These are phyloP conservation scores for Haematococcus lacustris DNA, from an alignment of 139 green algal species.

Conservation along the genomic window DNA sequence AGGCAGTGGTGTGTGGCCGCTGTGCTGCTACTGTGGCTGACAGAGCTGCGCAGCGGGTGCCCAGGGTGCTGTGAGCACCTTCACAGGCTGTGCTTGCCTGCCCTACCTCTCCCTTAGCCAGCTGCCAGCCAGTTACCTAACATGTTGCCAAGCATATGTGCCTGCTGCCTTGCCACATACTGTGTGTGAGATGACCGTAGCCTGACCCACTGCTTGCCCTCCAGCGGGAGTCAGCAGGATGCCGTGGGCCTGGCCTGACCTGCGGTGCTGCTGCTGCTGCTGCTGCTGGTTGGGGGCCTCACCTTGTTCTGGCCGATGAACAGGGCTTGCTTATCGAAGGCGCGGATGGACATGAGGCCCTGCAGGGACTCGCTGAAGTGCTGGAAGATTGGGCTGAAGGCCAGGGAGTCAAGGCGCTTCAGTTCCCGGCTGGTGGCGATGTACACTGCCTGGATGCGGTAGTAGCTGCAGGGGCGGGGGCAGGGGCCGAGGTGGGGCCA, in stretches of 20 bases:
- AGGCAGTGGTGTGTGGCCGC: no score
- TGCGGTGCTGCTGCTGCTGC: no score
- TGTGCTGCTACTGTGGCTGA: no score
- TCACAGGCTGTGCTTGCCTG: no score
- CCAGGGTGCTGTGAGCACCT: no score
- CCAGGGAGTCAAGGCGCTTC: constrained; percentile 78
- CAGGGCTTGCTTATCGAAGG: constrained; percentile 59
- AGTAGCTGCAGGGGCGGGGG: constrained; percentile 1
- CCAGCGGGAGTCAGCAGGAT: not conserved
- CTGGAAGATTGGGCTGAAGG: constrained; percentile 78
- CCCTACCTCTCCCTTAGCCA: not conserved
- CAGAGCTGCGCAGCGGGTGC: no score
- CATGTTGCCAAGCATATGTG: not conserved
- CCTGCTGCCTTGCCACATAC: not conserved
- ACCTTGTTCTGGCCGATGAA: constrained; percentile 36
- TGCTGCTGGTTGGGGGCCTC: no score
- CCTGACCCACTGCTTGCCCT: not conserved
- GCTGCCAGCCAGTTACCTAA: not conserved
- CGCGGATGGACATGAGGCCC: constrained; percentile 70
- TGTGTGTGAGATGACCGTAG: not conserved
- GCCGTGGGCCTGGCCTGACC: not conserved
- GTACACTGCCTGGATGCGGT: constrained; percentile 43
- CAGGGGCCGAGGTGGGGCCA: no score
- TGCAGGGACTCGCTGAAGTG: constrained; percentile 61
- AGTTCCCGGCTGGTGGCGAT: constrained; percentile 69